These are phyloP conservation scores for Poronia punctata DNA, from an alignment of 495 filamentous ascomycete species.

Conservation along the genomic window DNA sequence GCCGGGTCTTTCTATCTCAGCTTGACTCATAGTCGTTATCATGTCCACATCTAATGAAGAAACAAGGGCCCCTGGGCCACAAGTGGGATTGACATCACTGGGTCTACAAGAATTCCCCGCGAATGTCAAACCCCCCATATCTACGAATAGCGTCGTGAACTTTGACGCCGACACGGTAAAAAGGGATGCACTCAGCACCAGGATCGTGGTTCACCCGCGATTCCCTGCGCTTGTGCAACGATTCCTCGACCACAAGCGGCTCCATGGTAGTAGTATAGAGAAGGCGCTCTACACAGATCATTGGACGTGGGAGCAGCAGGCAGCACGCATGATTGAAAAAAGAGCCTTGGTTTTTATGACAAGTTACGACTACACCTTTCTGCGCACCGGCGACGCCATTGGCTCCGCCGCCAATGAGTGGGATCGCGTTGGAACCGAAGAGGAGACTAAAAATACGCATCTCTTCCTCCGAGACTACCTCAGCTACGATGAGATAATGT, in stretches of 20 bases:
- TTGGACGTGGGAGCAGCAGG: constrained; percentile 16
- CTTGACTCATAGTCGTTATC: too few species aligned
- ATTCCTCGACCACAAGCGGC: constrained; percentile 19
- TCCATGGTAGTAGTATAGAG: constrained; percentile 8
- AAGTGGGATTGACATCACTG: constrained; percentile 1
- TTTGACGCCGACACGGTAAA: constrained; percentile 12
- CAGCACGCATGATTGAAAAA: constrained; percentile 18
- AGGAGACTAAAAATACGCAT: neutral
- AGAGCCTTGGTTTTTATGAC: constrained; percentile 16
- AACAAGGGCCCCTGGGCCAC: too few species aligned
- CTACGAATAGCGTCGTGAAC: constrained; percentile 15
- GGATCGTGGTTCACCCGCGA: constrained; percentile 16
- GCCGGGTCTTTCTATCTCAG: too few species aligned
- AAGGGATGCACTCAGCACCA: constrained; percentile 12
- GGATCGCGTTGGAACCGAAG: constrained; percentile 17
- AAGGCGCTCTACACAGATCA: constrained; percentile 8
- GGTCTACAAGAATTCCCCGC: constrained; percentile 13
- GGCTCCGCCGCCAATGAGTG: constrained; percentile 5
- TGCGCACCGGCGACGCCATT: constrained; percentile 7
- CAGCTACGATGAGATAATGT: constrained; percentile 28
- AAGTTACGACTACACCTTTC: constrained; percentile 9
- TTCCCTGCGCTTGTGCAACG: constrained; percentile 14
- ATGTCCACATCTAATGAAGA: too few species aligned
- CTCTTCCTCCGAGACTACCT: constrained; percentile 13
- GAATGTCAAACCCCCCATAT: constrained; percentile 5